Base-by-base conservation (phyloP, 2,329 filamentous ascomycete genomes). In the Colletotrichum falcatum region DNA sequence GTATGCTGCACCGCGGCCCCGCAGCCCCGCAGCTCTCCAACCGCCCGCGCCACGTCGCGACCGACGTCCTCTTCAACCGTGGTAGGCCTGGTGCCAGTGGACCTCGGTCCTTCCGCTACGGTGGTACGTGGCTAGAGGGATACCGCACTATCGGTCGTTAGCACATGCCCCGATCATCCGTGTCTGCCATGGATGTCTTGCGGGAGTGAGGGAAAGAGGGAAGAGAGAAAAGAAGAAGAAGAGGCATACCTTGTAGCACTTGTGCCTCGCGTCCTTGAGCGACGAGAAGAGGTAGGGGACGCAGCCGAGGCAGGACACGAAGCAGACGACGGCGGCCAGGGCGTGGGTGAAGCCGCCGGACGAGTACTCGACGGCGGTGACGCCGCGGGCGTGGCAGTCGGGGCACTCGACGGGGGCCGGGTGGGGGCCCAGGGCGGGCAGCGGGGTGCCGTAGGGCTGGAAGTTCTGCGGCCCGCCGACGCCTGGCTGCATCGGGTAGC, bases 91-190 rank as follows among this genome's bases (percentile, higher is more conserved):
- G 35, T 72, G 74, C 49, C 74, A 72, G 26, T 75, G 72, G 8
- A 75, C 71, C 54, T 76, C 74, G 16, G 74, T 76, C 33, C 74
- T 70, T 30, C 74, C 74, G 33, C 74, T 76, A 9, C 75, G 74
- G 44, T 76, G 75, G 53, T 75, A 76, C n/a, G 73, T 73, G 6
- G 75, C 75, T 16, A 76, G 72, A 30, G 73, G 69, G n/a, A 74
- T 71, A 2, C 72, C 71, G 42, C 75, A 76, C 74, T 75, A 28
- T 23, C 20, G n/a, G 42, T 26, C 51, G 68, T 74, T 61, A 74
- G 66, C n/a, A 23, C n/a, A n/a, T n/a, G n/a, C 12, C 20, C 42
- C n/a, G 8, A 9, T 44, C 23, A 7, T 9, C 3, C 12, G 14
- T 9, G 6, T 2, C 8, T 7, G 30, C 30, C 7, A 7, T 33